A percentile compares a stretch with the other conserved stretches of the same genome.
Evolutionary conservation across 345 rosid species (phyloP).

Genomic region (Cardamine chenopodiifolia): DNA sequence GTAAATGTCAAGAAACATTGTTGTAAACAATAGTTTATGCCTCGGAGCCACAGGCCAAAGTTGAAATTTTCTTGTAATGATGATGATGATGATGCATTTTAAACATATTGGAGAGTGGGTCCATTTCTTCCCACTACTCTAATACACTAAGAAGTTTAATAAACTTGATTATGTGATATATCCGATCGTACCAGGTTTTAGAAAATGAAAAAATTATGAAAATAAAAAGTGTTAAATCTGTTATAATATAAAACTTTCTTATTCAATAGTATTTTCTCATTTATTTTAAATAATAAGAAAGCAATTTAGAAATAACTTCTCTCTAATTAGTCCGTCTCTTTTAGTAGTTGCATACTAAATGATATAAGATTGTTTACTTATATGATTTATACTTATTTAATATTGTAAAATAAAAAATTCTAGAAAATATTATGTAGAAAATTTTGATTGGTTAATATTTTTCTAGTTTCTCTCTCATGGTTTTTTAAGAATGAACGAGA

Average conservation of each 20-base stretch:
- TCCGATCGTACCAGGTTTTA: neutral
- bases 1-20: slow-evolving; percentile 34
- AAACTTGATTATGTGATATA: slow-evolving; percentile 16
- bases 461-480: neutral
- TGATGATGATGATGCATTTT: slow-evolving; percentile 38
- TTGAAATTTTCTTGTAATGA: slow-evolving; percentile 31
- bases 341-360: neutral
- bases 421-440: neutral
- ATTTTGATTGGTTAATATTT: slow-evolving; percentile 3
- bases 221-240: neutral
- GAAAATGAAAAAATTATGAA: neutral
- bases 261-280: neutral
- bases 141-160: slow-evolving; percentile 12
- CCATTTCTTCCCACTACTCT: slow-evolving; percentile 40
- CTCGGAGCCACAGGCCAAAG: slow-evolving; percentile 36
- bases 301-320: neutral
- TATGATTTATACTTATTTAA: neutral
- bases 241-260: neutral
- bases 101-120: slow-evolving; percentile 43
- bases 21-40: slow-evolving; percentile 37
- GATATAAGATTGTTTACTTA: neutral
- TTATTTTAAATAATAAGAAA: neutral
- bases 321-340: neutral
- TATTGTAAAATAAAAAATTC: neutral
- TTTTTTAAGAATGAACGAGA: slow-evolving; percentile 18